Conservation (phyloP, 1,284 basidiomycete species). For the Trichosporon coremiiforme region DNA sequence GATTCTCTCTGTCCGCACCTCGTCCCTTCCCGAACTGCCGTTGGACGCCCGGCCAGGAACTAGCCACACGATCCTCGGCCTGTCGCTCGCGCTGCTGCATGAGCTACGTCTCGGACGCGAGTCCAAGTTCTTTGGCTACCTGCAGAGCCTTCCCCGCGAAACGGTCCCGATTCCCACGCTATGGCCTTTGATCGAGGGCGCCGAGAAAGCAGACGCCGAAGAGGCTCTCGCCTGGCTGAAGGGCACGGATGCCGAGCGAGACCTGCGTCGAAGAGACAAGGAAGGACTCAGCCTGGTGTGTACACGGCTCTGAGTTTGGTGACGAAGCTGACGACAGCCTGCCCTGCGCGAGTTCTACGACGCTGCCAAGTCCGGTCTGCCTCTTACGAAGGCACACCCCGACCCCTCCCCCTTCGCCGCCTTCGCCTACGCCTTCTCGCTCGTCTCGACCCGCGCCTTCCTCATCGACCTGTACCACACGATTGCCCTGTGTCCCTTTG, state of each 20-base stretch:
- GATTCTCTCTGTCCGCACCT: slow-evolving; percentile 50
- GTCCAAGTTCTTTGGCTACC: slow-evolving; percentile 54
- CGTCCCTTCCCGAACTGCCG: slow-evolving; percentile 29
- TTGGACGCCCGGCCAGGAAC: slow-evolving; percentile 14
- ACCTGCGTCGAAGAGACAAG: slow-evolving; percentile 40
- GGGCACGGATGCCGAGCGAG: slow-evolving; percentile 52
- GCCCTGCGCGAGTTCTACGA: slow-evolving; percentile 45
- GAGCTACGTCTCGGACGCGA: slow-evolving; percentile 49
- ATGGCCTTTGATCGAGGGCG: slow-evolving; percentile 43
- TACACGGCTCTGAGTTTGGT: slow-evolving; percentile 27
- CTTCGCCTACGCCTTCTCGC: slow-evolving; percentile 7
- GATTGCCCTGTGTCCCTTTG: slow-evolving; percentile 83
- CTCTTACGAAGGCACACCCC: not conserved
- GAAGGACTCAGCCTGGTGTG: slow-evolving; percentile 47
- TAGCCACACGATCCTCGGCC: slow-evolving; percentile 44
- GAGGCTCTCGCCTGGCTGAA: slow-evolving; percentile 41
- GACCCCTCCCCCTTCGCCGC: not conserved
- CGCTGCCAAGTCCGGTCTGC: slow-evolving; percentile 23
- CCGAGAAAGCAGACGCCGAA: slow-evolving; percentile 36
- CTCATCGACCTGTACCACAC: slow-evolving; percentile 82
- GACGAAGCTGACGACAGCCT: slow-evolving; percentile 36
- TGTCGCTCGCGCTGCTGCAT: slow-evolving; percentile 54
- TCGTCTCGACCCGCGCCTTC: slow-evolving; percentile 81
- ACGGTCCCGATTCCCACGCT: slow-evolving; percentile 47
- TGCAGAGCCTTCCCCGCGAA: slow-evolving; percentile 52